These are phyloP conservation scores for Sarcodon sp. DNA, from an alignment of 768 basidiomycete genomes.

Conservation along the genomic window DNA sequence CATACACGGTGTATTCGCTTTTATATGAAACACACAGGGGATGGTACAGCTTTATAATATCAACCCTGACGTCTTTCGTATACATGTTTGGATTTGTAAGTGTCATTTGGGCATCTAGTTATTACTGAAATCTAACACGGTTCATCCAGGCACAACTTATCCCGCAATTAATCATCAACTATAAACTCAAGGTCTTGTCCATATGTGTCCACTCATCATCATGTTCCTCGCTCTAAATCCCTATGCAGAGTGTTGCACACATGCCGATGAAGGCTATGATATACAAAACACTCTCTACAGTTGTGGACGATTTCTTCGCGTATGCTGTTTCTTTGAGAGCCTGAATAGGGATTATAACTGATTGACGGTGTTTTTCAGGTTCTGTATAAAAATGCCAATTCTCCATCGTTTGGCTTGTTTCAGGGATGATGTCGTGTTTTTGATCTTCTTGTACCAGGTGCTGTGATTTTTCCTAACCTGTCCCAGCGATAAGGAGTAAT, in stretches of 20 bases:
- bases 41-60: conserved; percentile 95
- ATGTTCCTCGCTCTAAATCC: background rate
- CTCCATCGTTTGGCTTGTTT: conserved; percentile 86
- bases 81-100: conserved; percentile 98
- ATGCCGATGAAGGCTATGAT: conserved; percentile 99
- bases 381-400: conserved; percentile 95
- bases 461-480: conserved; percentile 11
- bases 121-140: conserved; percentile 5
- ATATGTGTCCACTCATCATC: too few species aligned
- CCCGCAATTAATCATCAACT: conserved; percentile 90
- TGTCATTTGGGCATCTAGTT: conserved; percentile 10
- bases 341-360: background rate
- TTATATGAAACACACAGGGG: conserved; percentile 77
- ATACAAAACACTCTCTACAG: conserved; percentile 84
- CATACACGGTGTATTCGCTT: conserved; percentile 70
- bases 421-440: conserved; percentile 85
- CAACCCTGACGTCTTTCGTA: conserved; percentile 85
- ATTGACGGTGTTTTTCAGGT: conserved; percentile 28
- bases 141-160: conserved; percentile 62
- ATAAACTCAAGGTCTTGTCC: conserved; percentile 71
- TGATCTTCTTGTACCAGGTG: conserved; percentile 88
- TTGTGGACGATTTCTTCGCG: conserved; percentile 90
- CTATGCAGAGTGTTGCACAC: conserved; percentile 76
- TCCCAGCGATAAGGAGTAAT: background rate
- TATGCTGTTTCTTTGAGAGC: conserved; percentile 17